Evolutionary conservation across 1,284 basidiomycete species (phyloP), one percentile per base, ranked within the genome.

Genomic region (Albatrellus sp.): DNA sequence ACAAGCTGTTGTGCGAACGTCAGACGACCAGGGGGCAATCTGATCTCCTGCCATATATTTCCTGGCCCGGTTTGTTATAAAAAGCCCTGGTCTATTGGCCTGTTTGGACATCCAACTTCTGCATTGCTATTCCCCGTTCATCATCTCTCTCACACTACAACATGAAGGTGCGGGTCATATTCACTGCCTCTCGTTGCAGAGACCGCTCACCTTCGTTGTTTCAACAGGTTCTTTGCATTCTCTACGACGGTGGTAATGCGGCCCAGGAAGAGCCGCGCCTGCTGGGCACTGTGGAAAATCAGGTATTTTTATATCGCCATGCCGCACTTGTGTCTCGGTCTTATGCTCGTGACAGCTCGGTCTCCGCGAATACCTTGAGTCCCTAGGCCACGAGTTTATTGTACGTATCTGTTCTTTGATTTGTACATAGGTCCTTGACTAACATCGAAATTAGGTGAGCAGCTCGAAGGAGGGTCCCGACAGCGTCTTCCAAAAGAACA

Each of bases 381-480:
- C 74, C 31, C 65, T 77, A 49, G 87, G 87, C 14, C 82, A 89
- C 60, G 79, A 87, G 62, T 71, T 70, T 52, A 66, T 82, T 39
- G 76, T 77, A 43, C 17, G 36, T 12, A 24, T 7, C 24, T 24
- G n/a, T 43, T n/a, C 9, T 34, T 14, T 4, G 5, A 10, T 32
- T 8, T 47, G 20, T 44, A 32, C 33, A 42, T 54, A 38, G 49
- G 32, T 49, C 46, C 38, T 47, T 47, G 49, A 35, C 24, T 24
- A 24, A 20, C 51, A 62, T 42, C 52, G 60, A 41, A 4, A 32
- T 2, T 48, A 79, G 75, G 84, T 88, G 38, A 79, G 84, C 30
- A 77, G 76, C 58, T 77, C 77, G 70, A 93, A 92, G 64, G 90
- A 92, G 58, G 86, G 87, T 19, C 67, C 80, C 11, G 67, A 84